Evolutionary conservation across 225 moss, liverwort and hornwort genomes (phyloP), one percentile per base, ranked within the genome.

Genomic region (Marchantia paleacea): DNA sequence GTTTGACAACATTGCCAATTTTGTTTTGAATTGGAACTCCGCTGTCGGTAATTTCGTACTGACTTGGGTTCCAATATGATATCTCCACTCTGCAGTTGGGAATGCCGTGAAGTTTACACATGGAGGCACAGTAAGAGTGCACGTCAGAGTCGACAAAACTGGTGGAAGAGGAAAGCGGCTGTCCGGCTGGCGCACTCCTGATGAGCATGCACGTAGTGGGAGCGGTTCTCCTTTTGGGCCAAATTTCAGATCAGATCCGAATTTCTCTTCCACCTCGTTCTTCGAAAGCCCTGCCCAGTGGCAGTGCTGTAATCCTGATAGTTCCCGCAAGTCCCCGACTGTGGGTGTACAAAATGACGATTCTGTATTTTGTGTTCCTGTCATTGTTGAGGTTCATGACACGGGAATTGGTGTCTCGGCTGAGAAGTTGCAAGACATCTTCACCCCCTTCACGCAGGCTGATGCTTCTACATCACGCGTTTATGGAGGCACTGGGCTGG

Each of bases 71-170:
- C 39, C 39, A 39, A 39, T 57, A 19, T 29, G 74, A 18, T 55
- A 14, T 74, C 7, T 54, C 11, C 20, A 39, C 31, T 60, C 9
- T 80, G 79, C 85, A 91, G 91, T 87, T 72, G 91, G 91, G 29
- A 91, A 91, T 84, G 86, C 91, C 6, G 80, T 91, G 72, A 91
- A 91, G 82, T 91, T 91, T 39, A 91, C 91, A 0, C 88, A 88
- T 31, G 48, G 89, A 82, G 89, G 91, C 51, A 80, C 85, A 48
- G 88, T 91, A 24, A 72, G 82, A 20, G 85, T 91, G 48, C 83
- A 80, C 6, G 88, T 91, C 15, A 72, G 70, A 52, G 75, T 87
- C 15, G 84, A 76, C 55, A 18, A 52, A 28, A 69, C 10, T 11
- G 24, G 22, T 71, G 55, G 79, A 8, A 64, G 15, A 14, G 67